Evolutionary conservation across 108 stramenopile genomes (phyloP), one percentile per base, ranked within the genome.

Genomic region (Nannochloropsis oceanica): DNA sequence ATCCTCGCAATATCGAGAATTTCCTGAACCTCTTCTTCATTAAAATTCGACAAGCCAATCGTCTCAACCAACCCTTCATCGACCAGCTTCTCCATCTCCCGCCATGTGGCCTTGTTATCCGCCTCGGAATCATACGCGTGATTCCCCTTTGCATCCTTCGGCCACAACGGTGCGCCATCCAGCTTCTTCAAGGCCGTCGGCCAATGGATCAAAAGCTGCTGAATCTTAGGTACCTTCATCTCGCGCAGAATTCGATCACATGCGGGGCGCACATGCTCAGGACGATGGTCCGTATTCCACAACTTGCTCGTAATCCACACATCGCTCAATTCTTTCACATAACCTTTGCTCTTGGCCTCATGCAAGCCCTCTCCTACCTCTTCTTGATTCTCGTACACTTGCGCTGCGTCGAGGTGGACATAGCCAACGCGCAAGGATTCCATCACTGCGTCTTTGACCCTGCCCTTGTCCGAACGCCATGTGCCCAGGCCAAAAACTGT

Each of bases 31-130:
- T 85, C 80, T 27, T 81, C 27, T 11, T 7, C 26, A 14, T 25
- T 34, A 24, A 85, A 85, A n/a, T 85, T 85, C 8, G 84, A 80
- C n/a, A 85, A 24, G 1, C 84, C 84, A 22, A 85, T 81, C 42
- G 81, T 79, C 18, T 44, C 43, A 14, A 82, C 81, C 80, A 85
- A 79, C 18, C 84, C 84, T 26, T 79, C 81, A n/a, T 82, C 42
- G 13, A 85, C 84, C 26, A 85, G 50, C 11, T 81, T 43, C 84
- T 85, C 84, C 84, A 85, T 85, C 9, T 42, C 84, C 84, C 34
- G 13, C 84, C 84, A 73, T n/a, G n/a, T n/a, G 9, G 59, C 59
- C n/a, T 73, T 73, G 59, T 73, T 73, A 24, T 44, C 43, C 22
- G 22, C 81, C 22, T 82, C 24, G 22, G 44, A 11, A 24, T 82